Base-by-base conservation (phyloP, 495 filamentous ascomycete genomes). In the Choiromyces venosus region DNA sequence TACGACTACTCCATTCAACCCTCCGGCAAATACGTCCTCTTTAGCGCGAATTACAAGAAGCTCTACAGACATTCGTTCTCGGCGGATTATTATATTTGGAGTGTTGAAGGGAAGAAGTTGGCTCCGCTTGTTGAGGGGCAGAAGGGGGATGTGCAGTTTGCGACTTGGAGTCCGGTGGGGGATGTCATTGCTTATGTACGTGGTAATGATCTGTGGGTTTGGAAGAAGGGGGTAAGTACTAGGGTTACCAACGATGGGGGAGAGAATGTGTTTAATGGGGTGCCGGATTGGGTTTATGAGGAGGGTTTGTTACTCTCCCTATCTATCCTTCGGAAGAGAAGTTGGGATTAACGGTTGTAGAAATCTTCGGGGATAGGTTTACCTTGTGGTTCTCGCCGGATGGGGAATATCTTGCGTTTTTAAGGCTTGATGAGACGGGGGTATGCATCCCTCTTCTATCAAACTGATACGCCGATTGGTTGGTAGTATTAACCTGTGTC, bases 201-300 rank as follows among this genome's bases (percentile, higher is more conserved):
- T 65, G 85, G 81, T 8, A 89, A 89, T 81, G 84, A 89, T 78
- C 78, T 89, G 7, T 88, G 84, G 81, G 69, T 89, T 65, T 86
- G 85, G 82, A 82, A 82, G 71, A 81, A 83, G 39, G 85, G 85
- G 37, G 78, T 78, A 12, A 78, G 85, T 12, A 83, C 84, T 35
- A 85, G 85, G 73, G 83, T 89, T 72, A 89, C 87, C 19, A 76
- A 82, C 14, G 83, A 89, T 78, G 87, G 87, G 36, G 84, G 85
- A 0, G 84, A 84, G 1, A 85, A 88, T 77, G 71, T 85, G 56
- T 88, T 89, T 77, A 87, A 89, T 64, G 87, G 84, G 16, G 84
- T 89, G 5, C 87, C 87, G 0, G 87, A 89, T 70, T 89, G 87
- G 87, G 87, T 89, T 7, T 89, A 89, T 75, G 87, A 89, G 71